Base-by-base conservation (phyloP, 345 rosid genomes). In the Eucalyptus tenuipes region DNA sequence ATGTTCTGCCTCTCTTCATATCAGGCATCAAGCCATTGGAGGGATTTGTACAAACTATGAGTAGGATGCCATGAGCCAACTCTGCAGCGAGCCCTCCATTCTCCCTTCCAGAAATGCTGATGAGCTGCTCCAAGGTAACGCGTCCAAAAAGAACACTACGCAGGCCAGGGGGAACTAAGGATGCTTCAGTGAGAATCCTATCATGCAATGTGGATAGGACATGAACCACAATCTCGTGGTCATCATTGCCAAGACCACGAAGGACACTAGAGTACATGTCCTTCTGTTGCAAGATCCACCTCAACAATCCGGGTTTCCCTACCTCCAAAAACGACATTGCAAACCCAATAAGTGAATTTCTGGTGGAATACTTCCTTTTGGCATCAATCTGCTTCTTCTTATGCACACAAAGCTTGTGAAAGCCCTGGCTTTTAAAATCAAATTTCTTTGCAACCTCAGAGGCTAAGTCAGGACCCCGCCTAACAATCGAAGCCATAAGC, bases 61-160 rank as follows among this genome's bases (percentile, higher is more conserved):
- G 89, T 59, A 98, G 95, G 90, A 98, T 94, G 87, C 88, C 86
- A 50, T 97, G 94, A 8, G 99, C 98, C 94, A 98, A 88, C 88
- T 94, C 95, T 57, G 92, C 94, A 82, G 92, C 93, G 66, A 71
- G 85, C 57, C 92, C 96, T 90, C 93, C 93, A 87, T 91, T 90
- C 87, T 93, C 95, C 92, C 94, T 94, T 55, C 93, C 96, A 47
- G 97, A 95, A 90, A 98, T 95, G 89, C 91, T 90, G 49, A 90
- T 93, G 88, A 98, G 92, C 90, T 95, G 96, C 90, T 95, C 97
- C 92, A 98, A 93, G 75, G 97, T 93, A 91, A 92, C 93, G 84
- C 92, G 94, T 71, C 99, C 99, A 91, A 98, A 98, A 86, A 98
- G 97, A 91, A 94, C 99, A 91, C 99, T 97, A 87, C 99, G 93